Evolutionary conservation across 176 grass and related monocot genomes (phyloP).

Genomic region (Melocanna baccifera): DNA sequence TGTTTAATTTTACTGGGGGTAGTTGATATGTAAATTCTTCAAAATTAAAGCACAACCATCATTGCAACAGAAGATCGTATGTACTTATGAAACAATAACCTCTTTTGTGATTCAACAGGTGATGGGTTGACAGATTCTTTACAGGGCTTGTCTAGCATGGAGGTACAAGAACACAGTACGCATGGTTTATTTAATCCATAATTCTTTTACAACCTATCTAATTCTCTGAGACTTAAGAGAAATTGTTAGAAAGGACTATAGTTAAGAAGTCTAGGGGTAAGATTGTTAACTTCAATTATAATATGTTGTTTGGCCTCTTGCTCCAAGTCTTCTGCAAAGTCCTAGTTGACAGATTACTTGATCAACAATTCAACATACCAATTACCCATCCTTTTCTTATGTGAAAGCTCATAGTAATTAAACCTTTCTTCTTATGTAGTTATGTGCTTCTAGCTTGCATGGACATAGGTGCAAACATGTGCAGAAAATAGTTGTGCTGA

Average conservation of each 20-base stretch:
- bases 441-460: neutral
- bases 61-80: neutral
- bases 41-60: neutral
- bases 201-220: neutral
- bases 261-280: conserved; percentile 4
- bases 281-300: neutral
- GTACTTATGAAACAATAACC: neutral
- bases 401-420: neutral
- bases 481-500: conserved; percentile 1
- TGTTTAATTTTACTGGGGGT: neutral
- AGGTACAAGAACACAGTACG: conserved; percentile 50
- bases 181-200: conserved; percentile 6
- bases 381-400: neutral
- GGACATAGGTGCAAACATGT: neutral
- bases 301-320: neutral
- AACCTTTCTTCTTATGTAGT: neutral
- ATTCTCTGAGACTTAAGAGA: neutral
- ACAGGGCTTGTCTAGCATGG: conserved; percentile 80
- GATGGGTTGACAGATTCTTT: conserved; percentile 82
- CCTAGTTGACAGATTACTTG: neutral
- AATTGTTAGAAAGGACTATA: neutral
- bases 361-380: neutral
- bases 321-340: neutral
- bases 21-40: neutral
- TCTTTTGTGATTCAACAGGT: conserved; percentile 51